phyloP scores from a whole-genome alignment of 2,329 filamentous ascomycete species.

The Tricladium varicosporioides region DNA sequence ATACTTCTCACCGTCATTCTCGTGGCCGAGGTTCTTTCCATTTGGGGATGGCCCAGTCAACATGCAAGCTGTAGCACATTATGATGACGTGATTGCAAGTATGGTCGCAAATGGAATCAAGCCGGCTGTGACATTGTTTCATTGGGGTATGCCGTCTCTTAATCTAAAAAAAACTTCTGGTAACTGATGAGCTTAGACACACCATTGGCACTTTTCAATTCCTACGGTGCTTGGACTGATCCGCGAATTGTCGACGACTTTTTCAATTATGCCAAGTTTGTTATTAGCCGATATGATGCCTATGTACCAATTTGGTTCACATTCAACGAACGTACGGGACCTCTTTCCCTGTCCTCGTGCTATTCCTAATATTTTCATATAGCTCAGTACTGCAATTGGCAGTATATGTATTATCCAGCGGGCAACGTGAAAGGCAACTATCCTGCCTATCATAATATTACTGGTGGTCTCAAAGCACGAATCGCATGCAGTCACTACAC shows the following conservation, averaged over 20 bases:
- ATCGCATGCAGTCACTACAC: constrained; percentile 45
- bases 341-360: constrained; percentile 11
- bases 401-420: constrained; percentile 43
- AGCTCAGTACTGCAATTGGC: constrained; percentile 47
- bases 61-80: constrained; percentile 48
- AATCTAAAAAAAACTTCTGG: neutral
- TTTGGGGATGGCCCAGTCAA: constrained; percentile 52
- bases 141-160: constrained; percentile 33
- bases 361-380: neutral
- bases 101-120: constrained; percentile 48
- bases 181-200: constrained; percentile 16
- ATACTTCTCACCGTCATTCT: constrained; percentile 43
- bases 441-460: constrained; percentile 42
- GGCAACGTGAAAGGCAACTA: constrained; percentile 39
- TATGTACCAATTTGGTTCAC: constrained; percentile 52
- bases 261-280: constrained; percentile 51
- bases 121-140: constrained; percentile 47
- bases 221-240: constrained; percentile 45
- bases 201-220: constrained; percentile 38
- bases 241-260: constrained; percentile 49
- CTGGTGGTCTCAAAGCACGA: constrained; percentile 39
- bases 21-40: constrained; percentile 48
- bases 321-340: constrained; percentile 49
- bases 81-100: constrained; percentile 52
- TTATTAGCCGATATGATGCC: constrained; percentile 50